A percentile compares a stretch with the other conserved stretches of the same genome.
These are phyloP conservation scores for Penicillium cataractarum DNA, from an alignment of 495 filamentous ascomycete genomes.

Conservation along the genomic window DNA sequence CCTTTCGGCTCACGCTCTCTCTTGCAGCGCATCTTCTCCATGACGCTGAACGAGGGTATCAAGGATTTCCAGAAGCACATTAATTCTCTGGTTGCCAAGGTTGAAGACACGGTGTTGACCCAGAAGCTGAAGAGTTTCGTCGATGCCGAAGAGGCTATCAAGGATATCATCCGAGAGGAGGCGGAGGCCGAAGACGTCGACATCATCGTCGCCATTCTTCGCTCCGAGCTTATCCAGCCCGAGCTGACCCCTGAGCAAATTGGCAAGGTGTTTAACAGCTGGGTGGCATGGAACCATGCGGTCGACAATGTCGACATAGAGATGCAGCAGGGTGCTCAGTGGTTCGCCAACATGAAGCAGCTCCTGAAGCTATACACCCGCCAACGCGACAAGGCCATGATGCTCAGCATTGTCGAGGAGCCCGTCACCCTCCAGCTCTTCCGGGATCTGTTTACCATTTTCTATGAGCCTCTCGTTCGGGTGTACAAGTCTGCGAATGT, in stretches of 20 bases:
- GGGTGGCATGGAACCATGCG: constrained; percentile 94
- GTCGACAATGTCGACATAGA: constrained; percentile 91
- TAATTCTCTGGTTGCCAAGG: constrained; percentile 70
- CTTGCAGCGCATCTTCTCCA: constrained; percentile 88
- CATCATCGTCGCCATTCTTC: constrained; percentile 79
- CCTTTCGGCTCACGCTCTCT: constrained; percentile 89
- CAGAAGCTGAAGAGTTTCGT: constrained; percentile 80
- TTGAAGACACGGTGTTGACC: constrained; percentile 78
- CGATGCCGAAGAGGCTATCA: constrained; percentile 71
- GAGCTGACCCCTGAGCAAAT: constrained; percentile 73
- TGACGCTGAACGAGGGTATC: constrained; percentile 91
- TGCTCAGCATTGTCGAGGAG: constrained; percentile 94
- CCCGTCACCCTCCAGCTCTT: constrained; percentile 91
- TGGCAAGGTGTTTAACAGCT: constrained; percentile 85
- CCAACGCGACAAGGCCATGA: constrained; percentile 95
- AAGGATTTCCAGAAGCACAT: constrained; percentile 81
- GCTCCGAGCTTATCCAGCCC: constrained; percentile 71
- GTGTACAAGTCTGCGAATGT: constrained; percentile 99
- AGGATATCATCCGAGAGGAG: constrained; percentile 72
- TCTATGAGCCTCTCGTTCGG: constrained; percentile 94
- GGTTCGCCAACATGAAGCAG: constrained; percentile 94
- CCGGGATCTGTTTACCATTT: constrained; percentile 96
- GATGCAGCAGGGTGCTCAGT: constrained; percentile 81
- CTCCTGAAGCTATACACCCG: constrained; percentile 89
- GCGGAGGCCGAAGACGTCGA: constrained; percentile 73